Percentiles rank a stretch among this genome's conserved stretches.
Evolutionary conservation across 257 asterid species (phyloP).

Genomic region (Ophiorrhiza pumila): DNA sequence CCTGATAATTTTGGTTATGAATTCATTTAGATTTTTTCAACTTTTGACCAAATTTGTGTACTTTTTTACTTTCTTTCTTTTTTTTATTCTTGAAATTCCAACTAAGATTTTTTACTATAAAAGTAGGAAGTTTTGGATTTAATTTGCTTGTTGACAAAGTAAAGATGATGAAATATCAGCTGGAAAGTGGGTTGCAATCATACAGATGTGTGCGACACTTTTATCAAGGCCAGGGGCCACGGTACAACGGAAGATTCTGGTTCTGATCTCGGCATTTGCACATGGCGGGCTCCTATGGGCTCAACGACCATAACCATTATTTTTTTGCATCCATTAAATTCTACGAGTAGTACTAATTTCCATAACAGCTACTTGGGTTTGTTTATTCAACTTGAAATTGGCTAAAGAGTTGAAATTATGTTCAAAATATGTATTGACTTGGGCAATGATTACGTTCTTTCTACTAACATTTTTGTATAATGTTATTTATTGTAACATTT

Average conservation of each 20-base stretch:
- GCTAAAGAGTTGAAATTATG: neutral
- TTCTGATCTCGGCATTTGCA: slow-evolving; percentile 47
- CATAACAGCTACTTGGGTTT: no score
- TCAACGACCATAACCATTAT: slow-evolving; percentile 21
- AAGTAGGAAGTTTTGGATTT: slow-evolving; percentile 19
- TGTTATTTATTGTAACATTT: no score
- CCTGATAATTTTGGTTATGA: slow-evolving; percentile 26
- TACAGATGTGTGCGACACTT: slow-evolving; percentile 45
- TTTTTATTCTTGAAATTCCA: neutral
- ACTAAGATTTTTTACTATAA: slow-evolving; percentile 2
- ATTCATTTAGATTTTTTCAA: slow-evolving; percentile 11
- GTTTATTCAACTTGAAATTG: no score
- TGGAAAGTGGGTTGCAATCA: slow-evolving; percentile 54
- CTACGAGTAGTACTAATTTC: no score
- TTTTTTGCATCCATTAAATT: slow-evolving; percentile 5
- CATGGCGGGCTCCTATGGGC: slow-evolving; percentile 42
- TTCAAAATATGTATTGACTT: no score
- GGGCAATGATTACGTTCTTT: no score
- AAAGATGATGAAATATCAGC: slow-evolving; percentile 40
- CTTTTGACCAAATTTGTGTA: neutral
- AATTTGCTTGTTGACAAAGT: slow-evolving; percentile 43
- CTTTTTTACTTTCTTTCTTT: neutral
- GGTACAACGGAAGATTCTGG: slow-evolving; percentile 24
- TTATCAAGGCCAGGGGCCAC: slow-evolving; percentile 43
- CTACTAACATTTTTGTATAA: no score